Conservation (phyloP, 306 rosid species). For the Lotus japonicus region DNA sequence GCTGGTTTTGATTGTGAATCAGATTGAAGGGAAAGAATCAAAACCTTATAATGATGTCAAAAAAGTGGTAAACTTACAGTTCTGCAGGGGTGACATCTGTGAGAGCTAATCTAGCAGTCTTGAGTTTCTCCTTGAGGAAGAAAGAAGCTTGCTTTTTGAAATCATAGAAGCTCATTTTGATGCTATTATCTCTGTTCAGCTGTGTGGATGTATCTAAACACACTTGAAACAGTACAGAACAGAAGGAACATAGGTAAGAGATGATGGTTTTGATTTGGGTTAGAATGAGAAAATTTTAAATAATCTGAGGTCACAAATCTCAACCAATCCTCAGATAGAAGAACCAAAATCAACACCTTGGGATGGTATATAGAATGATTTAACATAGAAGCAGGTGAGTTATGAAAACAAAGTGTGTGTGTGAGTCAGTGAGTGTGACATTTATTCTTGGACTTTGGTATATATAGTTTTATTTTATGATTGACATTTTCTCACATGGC, state of each 20-base stretch:
- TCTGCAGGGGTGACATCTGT: constrained; percentile 92
- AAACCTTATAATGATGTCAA: background rate
- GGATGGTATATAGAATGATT: background rate
- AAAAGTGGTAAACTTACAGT: constrained; percentile 37
- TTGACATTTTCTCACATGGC: background rate
- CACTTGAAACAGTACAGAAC: background rate
- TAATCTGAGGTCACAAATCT: constrained; percentile 14
- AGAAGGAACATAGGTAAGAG: background rate
- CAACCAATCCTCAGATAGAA: constrained; percentile 24
- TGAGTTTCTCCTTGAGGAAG: constrained; percentile 84
- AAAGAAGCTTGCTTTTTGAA: constrained; percentile 91
- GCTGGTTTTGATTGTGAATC: background rate
- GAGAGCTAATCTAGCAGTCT: constrained; percentile 87
- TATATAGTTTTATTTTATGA: background rate
- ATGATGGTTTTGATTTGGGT: background rate
- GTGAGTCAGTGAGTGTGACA: background rate
- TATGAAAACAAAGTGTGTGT: constrained; percentile 7
- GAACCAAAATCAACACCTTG: background rate
- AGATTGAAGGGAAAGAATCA: background rate
- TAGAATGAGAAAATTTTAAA: background rate
- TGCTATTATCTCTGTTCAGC: constrained; percentile 31
- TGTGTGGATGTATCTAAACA: background rate
- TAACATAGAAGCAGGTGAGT: background rate
- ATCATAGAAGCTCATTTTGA: constrained; percentile 52
- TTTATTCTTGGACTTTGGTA: background rate